Conservation (phyloP, 1,284 basidiomycete species). For the Sporisorium scitamineum region DNA sequence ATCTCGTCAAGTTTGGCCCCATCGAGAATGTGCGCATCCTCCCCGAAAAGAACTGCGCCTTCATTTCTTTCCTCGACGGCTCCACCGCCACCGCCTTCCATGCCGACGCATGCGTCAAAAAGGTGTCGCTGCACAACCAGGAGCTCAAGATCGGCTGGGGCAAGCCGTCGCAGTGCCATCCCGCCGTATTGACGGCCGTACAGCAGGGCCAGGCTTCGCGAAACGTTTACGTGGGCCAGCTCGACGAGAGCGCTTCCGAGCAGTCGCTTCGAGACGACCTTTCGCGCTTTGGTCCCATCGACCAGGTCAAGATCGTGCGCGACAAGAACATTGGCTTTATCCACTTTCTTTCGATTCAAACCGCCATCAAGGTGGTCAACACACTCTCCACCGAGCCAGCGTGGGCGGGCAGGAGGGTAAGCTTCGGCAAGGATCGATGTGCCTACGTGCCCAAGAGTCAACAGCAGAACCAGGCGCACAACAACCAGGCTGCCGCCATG, state of each 20-base stretch:
- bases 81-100: slow-evolving; percentile 66
- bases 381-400: slow-evolving; percentile 62
- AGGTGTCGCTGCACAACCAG: slow-evolving; percentile 64
- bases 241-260: slow-evolving; percentile 63
- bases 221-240: slow-evolving; percentile 66
- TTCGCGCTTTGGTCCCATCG: slow-evolving; percentile 66
- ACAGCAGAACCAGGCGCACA: slow-evolving; percentile 69
- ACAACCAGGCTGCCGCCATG: slow-evolving; percentile 68
- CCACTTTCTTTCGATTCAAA: slow-evolving; percentile 67
- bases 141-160: slow-evolving; percentile 70
- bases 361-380: slow-evolving; percentile 67
- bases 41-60: slow-evolving; percentile 97
- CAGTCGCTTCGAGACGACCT: slow-evolving; percentile 63
- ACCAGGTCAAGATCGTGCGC: slow-evolving; percentile 68
- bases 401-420: slow-evolving; percentile 64
- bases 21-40: slow-evolving; percentile 93
- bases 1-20: slow-evolving; percentile 96
- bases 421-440: slow-evolving; percentile 68
- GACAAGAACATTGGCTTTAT: slow-evolving; percentile 69
- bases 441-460: slow-evolving; percentile 68
- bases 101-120: slow-evolving; percentile 67
- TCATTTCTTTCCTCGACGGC: slow-evolving; percentile 77
- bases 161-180: slow-evolving; percentile 62
- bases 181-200: slow-evolving; percentile 66
- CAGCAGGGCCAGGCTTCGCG: slow-evolving; percentile 67